Evolutionary conservation across 2,329 filamentous ascomycete species (phyloP).

Genomic region (Septoria linicola): DNA sequence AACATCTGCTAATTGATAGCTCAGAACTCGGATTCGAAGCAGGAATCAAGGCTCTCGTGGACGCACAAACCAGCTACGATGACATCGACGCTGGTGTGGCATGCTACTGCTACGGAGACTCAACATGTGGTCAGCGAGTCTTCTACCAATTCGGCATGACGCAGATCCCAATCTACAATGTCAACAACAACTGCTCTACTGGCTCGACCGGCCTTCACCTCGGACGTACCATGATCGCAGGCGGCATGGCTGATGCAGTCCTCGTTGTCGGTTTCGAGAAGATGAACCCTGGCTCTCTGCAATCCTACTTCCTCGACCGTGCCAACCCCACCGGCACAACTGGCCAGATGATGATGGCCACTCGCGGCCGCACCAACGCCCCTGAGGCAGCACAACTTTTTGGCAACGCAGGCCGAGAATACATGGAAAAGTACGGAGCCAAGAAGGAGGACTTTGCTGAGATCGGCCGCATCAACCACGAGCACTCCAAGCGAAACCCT

Average conservation of each 20-base stretch:
- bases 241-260: conserved; percentile 74
- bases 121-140: conserved; percentile 89
- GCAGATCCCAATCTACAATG: conserved; percentile 91
- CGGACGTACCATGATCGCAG: conserved; percentile 73
- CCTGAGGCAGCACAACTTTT: conserved; percentile 68
- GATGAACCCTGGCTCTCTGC: conserved; percentile 86
- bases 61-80: conserved; percentile 90
- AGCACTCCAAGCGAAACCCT: conserved; percentile 85
- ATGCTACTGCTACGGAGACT: conserved; percentile 97
- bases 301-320: conserved; percentile 79
- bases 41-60: conserved; percentile 80
- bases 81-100: conserved; percentile 91
- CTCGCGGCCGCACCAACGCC: conserved; percentile 29
- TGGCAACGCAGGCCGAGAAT: conserved; percentile 90
- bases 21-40: conserved; percentile 85
- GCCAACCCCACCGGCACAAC: conserved; percentile 74
- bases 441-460: conserved; percentile 84
- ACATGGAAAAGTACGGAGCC: conserved; percentile 89
- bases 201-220: conserved; percentile 85
- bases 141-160: conserved; percentile 99
- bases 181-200: conserved; percentile 98
- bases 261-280: conserved; percentile 95
- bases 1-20: neutral
- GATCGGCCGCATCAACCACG: conserved; percentile 89
- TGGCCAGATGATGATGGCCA: conserved; percentile 56